Base-by-base conservation (phyloP, 192 early-diverging fungal species). In the Backusella circina region DNA sequence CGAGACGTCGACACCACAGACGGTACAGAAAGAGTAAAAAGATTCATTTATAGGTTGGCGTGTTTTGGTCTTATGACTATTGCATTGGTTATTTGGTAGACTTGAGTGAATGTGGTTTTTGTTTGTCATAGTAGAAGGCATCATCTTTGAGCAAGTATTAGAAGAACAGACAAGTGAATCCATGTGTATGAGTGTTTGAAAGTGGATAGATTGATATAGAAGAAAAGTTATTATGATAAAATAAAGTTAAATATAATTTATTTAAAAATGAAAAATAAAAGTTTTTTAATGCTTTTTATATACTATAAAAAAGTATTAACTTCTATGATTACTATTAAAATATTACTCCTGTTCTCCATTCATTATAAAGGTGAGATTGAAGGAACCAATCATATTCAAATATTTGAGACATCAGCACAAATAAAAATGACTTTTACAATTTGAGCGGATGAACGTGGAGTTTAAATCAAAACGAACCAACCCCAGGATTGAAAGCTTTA, bases 1-100 rank as follows among this genome's bases (percentile, higher is more conserved):
- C 1, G 67, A 68, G 32, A 68, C 67, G 12, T 68, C 67, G 10
- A 68, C 67, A 23, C 67, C 67, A 68, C 67, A 68, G n/a, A 36
- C 32, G n/a, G 35, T 33, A 26, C 67, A 68, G n/a, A 68, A 68
- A 23, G 67, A 68, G 36, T 37, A 68, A 18, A 33, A 21, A 37
- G 67, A 12, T 36, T 36, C 67, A 10, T 61, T 61, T 10, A 28
- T 61, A 23, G 23, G 23, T 61, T 61, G 54, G 10, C 23, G 9
- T 13, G 9, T 15, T 61, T 61, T 61, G 26, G 21, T 61, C 54
- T 61, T 12, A 4, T 23, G 54, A 15, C 3, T 61, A 28, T 61
- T 28, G 12, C 54, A 61, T 28, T 61, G 23, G 10, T 61, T 28
- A 12, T 61, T 61, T 61, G 54, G 21, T 28, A 28, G 23, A 61